Conservation (phyloP, 1,139 yeast genomes). For the Debaryomyces sp. region DNA sequence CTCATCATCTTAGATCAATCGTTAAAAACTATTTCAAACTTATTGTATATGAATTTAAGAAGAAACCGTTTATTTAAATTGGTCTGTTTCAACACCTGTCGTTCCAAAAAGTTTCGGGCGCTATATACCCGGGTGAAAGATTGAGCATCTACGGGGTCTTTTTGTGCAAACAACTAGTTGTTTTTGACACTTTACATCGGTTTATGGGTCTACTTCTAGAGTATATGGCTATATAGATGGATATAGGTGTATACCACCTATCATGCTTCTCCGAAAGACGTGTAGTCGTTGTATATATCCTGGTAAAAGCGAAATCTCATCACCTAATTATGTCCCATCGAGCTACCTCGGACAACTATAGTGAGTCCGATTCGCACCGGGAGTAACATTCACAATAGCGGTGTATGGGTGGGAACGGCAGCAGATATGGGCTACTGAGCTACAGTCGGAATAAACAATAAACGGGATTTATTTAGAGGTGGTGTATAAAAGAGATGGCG, state of each 20-base stretch:
- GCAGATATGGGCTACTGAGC: neutral
- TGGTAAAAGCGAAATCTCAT: neutral
- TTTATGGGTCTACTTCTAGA: neutral
- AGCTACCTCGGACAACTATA: neutral
- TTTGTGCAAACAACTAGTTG: neutral
- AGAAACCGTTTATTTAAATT: constrained; percentile 5
- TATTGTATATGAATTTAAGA: neutral
- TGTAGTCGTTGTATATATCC: neutral
- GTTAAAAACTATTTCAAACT: constrained; percentile 3
- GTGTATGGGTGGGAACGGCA: neutral
- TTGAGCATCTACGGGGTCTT: neutral
- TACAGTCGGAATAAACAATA: neutral
- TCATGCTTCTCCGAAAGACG: neutral
- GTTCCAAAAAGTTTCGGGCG: constrained; percentile 8
- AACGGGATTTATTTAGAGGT: neutral
- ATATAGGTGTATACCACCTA: neutral
- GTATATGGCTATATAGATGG: neutral
- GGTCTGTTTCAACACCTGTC: constrained; percentile 1
- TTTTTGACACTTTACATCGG: neutral
- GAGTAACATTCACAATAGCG: neutral
- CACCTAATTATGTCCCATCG: neutral
- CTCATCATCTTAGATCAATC: constrained; percentile 24
- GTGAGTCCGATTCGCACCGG: constrained; percentile 8
- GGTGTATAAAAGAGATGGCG: neutral
- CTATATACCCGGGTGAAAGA: constrained; percentile 7